Evolutionary conservation across 768 basidiomycete species (phyloP).

Genomic region (Piloderma croceum): DNA sequence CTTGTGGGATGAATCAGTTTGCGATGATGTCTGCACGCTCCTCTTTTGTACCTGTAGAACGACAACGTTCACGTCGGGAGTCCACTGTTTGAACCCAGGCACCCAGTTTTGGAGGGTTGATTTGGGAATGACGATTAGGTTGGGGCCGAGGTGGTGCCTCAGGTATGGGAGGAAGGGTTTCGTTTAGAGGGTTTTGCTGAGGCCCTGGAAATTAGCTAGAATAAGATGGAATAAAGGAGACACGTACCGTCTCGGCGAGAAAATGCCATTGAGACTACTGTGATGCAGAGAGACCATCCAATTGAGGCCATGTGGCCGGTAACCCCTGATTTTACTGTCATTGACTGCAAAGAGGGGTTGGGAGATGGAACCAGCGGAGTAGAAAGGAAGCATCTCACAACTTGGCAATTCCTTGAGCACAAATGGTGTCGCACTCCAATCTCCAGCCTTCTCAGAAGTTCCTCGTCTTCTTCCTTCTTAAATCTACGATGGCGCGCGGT

Average conservation of each 20-base stretch:
- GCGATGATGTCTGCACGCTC: constrained; percentile 82
- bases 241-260: constrained; percentile 90
- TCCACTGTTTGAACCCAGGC: constrained; percentile 90
- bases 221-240: neutral
- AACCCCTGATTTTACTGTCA: constrained; percentile 83
- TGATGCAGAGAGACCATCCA: constrained; percentile 97
- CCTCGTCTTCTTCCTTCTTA: constrained; percentile 98
- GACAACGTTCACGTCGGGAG: constrained; percentile 78
- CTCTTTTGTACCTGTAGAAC: constrained; percentile 85
- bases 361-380: too few species aligned
- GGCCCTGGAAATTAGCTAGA: constrained; percentile 49
- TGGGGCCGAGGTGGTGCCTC: constrained; percentile 82
- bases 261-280: constrained; percentile 93
- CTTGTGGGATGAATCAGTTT: constrained; percentile 70
- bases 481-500: constrained; percentile 85
- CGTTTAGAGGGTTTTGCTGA: constrained; percentile 97
- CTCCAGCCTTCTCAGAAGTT: constrained; percentile 80
- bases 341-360: too few species aligned
- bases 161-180: constrained; percentile 96
- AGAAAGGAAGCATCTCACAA: too few species aligned
- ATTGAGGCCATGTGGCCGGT: constrained; percentile 93
- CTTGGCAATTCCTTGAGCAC: constrained; percentile 93
- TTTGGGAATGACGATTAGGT: constrained; percentile 97
- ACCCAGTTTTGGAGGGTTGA: constrained; percentile 97
- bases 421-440: constrained; percentile 83